Percentiles rank a stretch among this genome's conserved stretches.
Evolutionary conservation across 192 early-diverging fungal species (phyloP).

Genomic region (Entomortierella parvispora): DNA sequence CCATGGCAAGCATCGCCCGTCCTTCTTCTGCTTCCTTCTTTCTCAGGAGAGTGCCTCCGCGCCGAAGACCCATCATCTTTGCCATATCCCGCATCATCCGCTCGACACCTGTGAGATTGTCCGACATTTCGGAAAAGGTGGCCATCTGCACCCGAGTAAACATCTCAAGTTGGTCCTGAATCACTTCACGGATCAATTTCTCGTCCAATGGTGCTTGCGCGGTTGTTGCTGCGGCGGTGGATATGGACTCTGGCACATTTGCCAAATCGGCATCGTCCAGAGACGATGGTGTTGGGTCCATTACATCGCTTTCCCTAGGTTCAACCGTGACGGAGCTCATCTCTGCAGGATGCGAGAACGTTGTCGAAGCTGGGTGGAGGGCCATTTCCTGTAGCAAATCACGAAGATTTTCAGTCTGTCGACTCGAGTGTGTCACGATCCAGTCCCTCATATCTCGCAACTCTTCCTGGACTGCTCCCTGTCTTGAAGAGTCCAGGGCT

Average conservation of each 20-base stretch:
- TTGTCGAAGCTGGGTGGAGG: neutral
- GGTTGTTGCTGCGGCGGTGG: too few relatives aligned
- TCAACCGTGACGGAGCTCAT: neutral
- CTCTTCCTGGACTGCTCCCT: slow-evolving; percentile 14
- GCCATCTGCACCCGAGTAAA: slow-evolving; percentile 49
- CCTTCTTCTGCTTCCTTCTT: slow-evolving; percentile 36
- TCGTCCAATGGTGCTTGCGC: too few relatives aligned
- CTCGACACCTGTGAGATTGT: slow-evolving; percentile 42
- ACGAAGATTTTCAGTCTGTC: slow-evolving; percentile 40
- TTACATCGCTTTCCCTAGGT: neutral
- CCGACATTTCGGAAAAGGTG: slow-evolving; percentile 40
- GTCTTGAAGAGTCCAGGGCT: neutral
- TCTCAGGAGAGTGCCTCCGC: slow-evolving; percentile 35
- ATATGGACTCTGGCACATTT: too few relatives aligned
- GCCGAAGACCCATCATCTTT: slow-evolving; percentile 39
- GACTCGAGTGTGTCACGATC: slow-evolving; percentile 35
- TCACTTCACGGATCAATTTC: slow-evolving; percentile 3
- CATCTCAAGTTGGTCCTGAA: slow-evolving; percentile 45
- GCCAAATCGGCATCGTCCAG: too few relatives aligned
- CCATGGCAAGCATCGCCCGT: slow-evolving; percentile 35
- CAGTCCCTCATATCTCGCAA: slow-evolving; percentile 42
- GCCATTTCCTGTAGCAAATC: neutral
- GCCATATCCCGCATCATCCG: slow-evolving; percentile 53
- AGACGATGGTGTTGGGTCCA: neutral
- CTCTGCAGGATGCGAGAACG: neutral